phyloP scores from a whole-genome alignment of 495 filamentous ascomycete species.

The Podospora comata region DNA sequence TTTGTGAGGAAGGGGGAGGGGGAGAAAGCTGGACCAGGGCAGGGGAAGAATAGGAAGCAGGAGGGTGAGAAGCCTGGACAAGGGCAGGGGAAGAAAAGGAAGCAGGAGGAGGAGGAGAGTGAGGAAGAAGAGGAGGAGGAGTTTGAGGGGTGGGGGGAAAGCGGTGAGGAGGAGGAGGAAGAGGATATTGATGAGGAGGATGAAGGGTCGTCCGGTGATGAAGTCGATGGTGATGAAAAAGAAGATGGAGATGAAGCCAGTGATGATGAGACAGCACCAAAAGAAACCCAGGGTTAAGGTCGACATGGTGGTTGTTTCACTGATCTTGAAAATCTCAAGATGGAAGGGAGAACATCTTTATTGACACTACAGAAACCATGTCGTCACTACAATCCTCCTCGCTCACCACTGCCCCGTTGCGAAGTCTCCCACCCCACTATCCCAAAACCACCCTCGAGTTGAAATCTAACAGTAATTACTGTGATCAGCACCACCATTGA shows the following conservation, averaged over 20 bases:
- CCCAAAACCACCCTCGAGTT: background rate
- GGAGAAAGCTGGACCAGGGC: constrained; percentile 13
- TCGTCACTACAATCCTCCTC: background rate
- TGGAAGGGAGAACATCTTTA: background rate
- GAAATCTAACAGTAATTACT: constrained; percentile 1
- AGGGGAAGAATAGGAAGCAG: constrained; percentile 41
- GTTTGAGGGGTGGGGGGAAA: constrained; percentile 12
- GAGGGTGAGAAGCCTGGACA: constrained; percentile 7
- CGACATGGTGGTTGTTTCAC: background rate
- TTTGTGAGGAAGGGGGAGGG: constrained; percentile 60
- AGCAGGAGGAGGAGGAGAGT: constrained; percentile 13
- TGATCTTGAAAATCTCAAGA: background rate
- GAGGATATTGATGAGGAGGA: constrained; percentile 5
- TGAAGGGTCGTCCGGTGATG: background rate
- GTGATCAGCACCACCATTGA: constrained; percentile 2
- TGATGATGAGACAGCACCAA: background rate
- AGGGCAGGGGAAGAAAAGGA: background rate
- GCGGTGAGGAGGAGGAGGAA: constrained; percentile 9
- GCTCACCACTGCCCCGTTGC: background rate
- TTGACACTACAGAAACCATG: background rate
- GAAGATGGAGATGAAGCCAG: background rate
- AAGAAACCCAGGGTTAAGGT: background rate
- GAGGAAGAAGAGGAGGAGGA: constrained; percentile 11
- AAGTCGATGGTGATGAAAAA: background rate
- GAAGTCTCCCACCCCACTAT: background rate